phyloP scores from a whole-genome alignment of 768 basidiomycete species.

The Sporobolomyces roseus region DNA sequence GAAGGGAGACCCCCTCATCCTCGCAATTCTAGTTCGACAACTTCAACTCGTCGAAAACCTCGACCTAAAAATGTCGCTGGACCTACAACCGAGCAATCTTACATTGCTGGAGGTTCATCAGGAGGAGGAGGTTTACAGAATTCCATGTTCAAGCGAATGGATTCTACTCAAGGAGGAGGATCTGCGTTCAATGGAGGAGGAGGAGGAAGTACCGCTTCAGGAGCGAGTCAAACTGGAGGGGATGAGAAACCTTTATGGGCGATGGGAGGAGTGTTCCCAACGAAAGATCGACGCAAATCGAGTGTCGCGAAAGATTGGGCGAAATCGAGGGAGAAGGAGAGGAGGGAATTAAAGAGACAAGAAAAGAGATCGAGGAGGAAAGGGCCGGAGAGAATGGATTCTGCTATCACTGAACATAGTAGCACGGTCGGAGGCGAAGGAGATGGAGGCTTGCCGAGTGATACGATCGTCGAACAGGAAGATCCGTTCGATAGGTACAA shows the following conservation, averaged over 20 bases:
- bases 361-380: not conserved
- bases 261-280: conserved; percentile 34
- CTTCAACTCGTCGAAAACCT: not conserved
- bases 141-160: too few relatives aligned
- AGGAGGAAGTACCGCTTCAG: not conserved
- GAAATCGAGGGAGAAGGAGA: not conserved
- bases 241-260: conserved; percentile 20
- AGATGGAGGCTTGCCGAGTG: conserved; percentile 6
- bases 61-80: conserved; percentile 6
- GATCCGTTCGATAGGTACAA: conserved; percentile 11
- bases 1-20: not conserved
- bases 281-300: conserved; percentile 4
- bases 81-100: not conserved
- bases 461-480: conserved; percentile 9
- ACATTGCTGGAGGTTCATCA: not conserved
- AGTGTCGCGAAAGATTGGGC: conserved; percentile 11
- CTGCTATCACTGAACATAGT: conserved; percentile 9
- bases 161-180: conserved; percentile 1
- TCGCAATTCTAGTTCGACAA: not conserved
- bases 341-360: not conserved
- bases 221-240: not conserved
- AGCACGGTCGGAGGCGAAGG: conserved; percentile 2
- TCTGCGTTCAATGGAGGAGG: not conserved
- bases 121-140: not conserved
- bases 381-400: not conserved